These are phyloP conservation scores for Isabelozyma pseudorhagii DNA, from an alignment of 805 yeast genomes.

Conservation along the genomic window DNA sequence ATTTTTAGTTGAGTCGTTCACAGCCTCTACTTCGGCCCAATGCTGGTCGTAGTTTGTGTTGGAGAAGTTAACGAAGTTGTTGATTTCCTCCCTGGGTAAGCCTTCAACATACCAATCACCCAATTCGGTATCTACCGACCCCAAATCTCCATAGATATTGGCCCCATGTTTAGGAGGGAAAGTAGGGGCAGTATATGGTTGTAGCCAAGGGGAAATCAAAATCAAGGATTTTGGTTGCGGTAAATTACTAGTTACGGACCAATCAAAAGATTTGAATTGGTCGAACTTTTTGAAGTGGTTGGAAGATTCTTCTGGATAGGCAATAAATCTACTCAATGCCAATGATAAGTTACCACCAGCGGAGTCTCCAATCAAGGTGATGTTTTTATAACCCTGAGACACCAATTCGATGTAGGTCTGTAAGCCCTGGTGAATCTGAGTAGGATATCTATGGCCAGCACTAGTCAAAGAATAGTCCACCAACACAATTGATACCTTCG, in stretches of 20 bases:
- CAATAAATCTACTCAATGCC: conserved; percentile 15
- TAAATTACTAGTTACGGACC: conserved; percentile 1
- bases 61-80: conserved; percentile 19
- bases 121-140: conserved; percentile 22
- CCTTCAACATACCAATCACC: conserved; percentile 32
- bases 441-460: conserved; percentile 18
- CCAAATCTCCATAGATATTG: conserved; percentile 28
- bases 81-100: conserved; percentile 8
- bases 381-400: conserved; percentile 12
- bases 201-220: conserved; percentile 34
- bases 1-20: conserved; percentile 13
- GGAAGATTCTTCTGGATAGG: conserved; percentile 29
- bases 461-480: conserved; percentile 23
- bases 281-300: conserved; percentile 17
- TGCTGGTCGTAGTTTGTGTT: conserved; percentile 18
- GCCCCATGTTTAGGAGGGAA: conserved; percentile 19
- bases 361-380: conserved; percentile 17
- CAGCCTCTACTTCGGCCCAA: conserved; percentile 24
- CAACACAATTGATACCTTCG: conserved; percentile 13
- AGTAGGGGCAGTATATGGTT: conserved; percentile 22
- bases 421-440: conserved; percentile 20
- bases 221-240: conserved; percentile 27
- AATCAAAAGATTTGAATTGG: conserved; percentile 7
- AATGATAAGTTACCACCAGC: conserved; percentile 15
- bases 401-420: conserved; percentile 4